Evolutionary conservation across 495 filamentous ascomycete species (phyloP), one percentile per base, ranked within the genome.

Genomic region (Sabuloglossum arenarium): DNA sequence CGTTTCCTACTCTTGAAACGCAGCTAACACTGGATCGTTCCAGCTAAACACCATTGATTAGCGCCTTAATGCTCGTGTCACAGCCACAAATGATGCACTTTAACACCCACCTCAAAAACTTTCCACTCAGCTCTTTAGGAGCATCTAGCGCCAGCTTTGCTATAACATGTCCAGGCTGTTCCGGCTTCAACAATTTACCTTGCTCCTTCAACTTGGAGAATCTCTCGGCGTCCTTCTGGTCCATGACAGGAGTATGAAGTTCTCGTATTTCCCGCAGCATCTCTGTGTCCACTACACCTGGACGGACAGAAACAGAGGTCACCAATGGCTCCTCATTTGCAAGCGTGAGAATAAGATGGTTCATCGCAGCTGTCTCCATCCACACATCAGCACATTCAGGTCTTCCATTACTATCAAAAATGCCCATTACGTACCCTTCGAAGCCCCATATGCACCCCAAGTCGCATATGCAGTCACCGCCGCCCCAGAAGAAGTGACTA

Each of bases 241-340:
- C 71, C 82, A 97, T 83, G 21, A 67, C 72, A 0, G 66, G 65
- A 30, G 68, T 65, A 61, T 90, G 85, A 53, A 78, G 72, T 42
- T 89, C 82, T 56, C 91, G 73, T 32, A 98, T 73, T 49, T 82
- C 78, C 49, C 76, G 75, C 66, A 96, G 91, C 91, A 98, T 98
- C 42, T 87, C 85, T 1, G 91, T 98, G 64, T 96, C 85, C 27
- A 91, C 80, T 57, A 87, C 81, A 6, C 91, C 91, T 0, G 91
- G 91, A 43, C 84, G 77, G 47, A 98, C 71, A 0, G 78, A 68
- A 2, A 98, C 65, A 8, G 75, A 75, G 2, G 76, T 83, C 54
- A 94, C 76, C 16, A 82, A 74, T 8, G 85, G 79, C 67, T 96
- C 91, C 61, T 98, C 91, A 9, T 72, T 73, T 0, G 78, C 81